Evolutionary conservation across 2,329 filamentous ascomycete genomes (phyloP), one percentile per base, ranked within the genome.

Genomic region (Rosellinia necatrix): DNA sequence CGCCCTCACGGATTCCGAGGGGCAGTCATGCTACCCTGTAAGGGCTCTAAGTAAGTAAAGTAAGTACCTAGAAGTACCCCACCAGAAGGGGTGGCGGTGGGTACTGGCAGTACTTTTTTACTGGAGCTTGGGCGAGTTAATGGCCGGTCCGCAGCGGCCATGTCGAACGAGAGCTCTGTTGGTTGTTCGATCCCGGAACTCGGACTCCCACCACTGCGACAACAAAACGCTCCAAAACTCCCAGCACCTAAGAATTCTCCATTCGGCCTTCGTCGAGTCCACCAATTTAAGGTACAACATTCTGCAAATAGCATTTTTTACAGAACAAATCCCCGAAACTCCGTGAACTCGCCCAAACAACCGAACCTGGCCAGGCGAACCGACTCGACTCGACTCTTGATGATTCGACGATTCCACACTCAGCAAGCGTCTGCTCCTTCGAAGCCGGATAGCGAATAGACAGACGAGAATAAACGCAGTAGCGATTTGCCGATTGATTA

Each of bases 91-190:
- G 37, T 60, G 56, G 66, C 66, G 67, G 66, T 65, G 60, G 60
- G 21, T 15, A 3, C 12, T 3, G 66, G 67, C 67, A 68, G 57
- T 66, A 66, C 51, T 49, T 29, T 50, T 49, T 46, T 43, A 53
- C 35, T 49, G 44, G 37, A 44, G 59, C 47, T 49, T 49, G 44
- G 43, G 40, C 38, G 3, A 21, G 37, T 32, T 6, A 29, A 29
- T 29, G 27, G 12, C 6, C 6, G 27, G 27, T 10, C n/a, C n/a
- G n/a, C 9, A 22, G 47, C 37, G 19, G 27, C 27, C 38, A 32
- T 10, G 46, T 8, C 32, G 32, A 40, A 17, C 10, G 12, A 25
- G 52, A 40, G 38, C 38, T 22, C 25, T 17, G n/a, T 15, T 21
- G 25, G 9, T 37, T 37, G 32, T 32, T 19, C 25, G 15, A 34